Percentiles rank a stretch among this genome's conserved stretches.
Evolutionary conservation across 2,329 filamentous ascomycete genomes (phyloP).

Genomic region (Colletotrichum nymphaeae): DNA sequence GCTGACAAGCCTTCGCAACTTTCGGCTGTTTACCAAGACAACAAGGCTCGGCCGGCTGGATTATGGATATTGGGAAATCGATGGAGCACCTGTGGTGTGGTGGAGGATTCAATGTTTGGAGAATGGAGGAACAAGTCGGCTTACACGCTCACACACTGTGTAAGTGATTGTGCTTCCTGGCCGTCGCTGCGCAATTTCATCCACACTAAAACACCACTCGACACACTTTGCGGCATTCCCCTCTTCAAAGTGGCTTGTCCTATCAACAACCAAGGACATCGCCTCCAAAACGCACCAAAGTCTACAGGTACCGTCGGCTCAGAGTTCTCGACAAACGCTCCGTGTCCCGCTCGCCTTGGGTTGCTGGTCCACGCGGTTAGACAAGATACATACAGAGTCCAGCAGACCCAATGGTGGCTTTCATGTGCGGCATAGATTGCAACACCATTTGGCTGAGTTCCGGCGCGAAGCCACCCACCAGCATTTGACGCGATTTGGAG

Average conservation of each 20-base stretch:
- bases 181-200: constrained; percentile 20
- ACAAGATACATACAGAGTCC: constrained; percentile 1
- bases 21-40: constrained; percentile 8
- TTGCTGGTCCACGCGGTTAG: constrained; percentile 26
- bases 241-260: constrained; percentile 32
- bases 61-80: background rate
- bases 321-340: constrained; percentile 27
- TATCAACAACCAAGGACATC: constrained; percentile 23
- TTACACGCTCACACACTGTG: constrained; percentile 25
- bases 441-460: constrained; percentile 28
- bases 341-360: constrained; percentile 22
- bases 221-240: constrained; percentile 34
- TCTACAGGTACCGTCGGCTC: constrained; percentile 6
- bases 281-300: constrained; percentile 18
- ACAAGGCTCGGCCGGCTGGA: background rate
- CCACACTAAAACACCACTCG: constrained; percentile 35
- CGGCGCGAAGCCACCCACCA: constrained; percentile 8
- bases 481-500: constrained; percentile 8
- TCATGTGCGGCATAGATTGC: constrained; percentile 10
- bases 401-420: constrained; percentile 14
- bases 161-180: constrained; percentile 13
- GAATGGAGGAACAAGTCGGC: background rate
- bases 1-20: constrained; percentile 2
- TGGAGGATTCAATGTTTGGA: constrained; percentile 1
- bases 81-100: background rate